Evolutionary conservation across 2,329 filamentous ascomycete species (phyloP), one percentile per base, ranked within the genome.

Genomic region (Claviceps arundinis): DNA sequence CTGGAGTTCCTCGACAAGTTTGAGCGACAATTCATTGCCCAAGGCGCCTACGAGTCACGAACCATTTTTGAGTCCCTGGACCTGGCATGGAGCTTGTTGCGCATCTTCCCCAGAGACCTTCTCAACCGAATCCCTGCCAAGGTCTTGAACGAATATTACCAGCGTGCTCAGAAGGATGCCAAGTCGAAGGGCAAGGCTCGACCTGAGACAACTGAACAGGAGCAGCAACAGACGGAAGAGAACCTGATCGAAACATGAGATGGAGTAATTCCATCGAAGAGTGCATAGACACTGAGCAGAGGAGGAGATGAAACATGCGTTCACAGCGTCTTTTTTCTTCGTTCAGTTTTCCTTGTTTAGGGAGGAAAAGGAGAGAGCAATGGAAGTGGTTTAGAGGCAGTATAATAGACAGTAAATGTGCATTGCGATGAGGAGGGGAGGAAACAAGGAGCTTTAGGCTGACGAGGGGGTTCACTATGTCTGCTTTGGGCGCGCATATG

Each of bases 1-100:
- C 81, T 98, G 40, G 93, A 98, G 70, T 98, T 98, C 77, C 74
- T 98, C 62, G 91, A 97, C 66, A 97, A 97, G 73, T 98, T 98
- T 66, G 93, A 98, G 75, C 85, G 87, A 57, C 88, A 86, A 54
- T 98, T 97, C 72, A 95, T 98, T 68, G 77, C 79, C 57, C 93
- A 98, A 71, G 88, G 87, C 51, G 75, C 89, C 17, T 98, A 98
- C 73, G 93, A 98, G 72, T 85, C 85, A 58, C 85, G 93, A 62
- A 84, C 78, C 57, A 95, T 98, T 65, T 90, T 81, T 70, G 93
- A 98, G 70, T 95, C 89, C 46, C 80, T 98, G 56, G 94, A 98
- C 63, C 81, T 95, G 62, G 94, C 93, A 43, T 98, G 93, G 93
- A 91, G 89, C 65, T 73, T 98, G 68, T 82, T 98, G 60, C 84